Evolutionary conservation across 371 early-diverging fungal genomes (phyloP), one percentile per base, ranked within the genome.

Genomic region (Neoconidiobolus thromboides): DNA sequence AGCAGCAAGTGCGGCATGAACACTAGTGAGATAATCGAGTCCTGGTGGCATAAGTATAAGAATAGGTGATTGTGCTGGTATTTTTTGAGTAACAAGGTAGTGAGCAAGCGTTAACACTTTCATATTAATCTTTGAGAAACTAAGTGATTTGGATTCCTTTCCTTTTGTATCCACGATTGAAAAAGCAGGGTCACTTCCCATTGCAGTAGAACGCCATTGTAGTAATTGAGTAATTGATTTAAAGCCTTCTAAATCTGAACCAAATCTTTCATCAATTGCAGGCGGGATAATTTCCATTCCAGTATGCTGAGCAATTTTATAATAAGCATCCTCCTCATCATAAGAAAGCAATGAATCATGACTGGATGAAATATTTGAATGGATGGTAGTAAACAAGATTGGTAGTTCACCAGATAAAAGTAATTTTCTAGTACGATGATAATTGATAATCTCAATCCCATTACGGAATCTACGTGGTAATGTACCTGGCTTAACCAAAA

Each of bases 1-100:
- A 3, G 84, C 69, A 1, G 81, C 79, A 66, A 90, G 68, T 65
- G 88, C 87, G 3, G 87, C 89, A 67, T 87, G 85, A 10, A 91
- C 68, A 0, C 83, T 76, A n/a, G 74, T 70, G 1, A 85, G 71
- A 66, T 80, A 83, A 55, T 89, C 90, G 38, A 85, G 59, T 5
- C 87, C 79, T 62, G 77, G 84, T 1, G 85, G 74, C 50, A 82
- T 76, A n/a, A 83, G 64, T 12, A 88, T 66, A 15, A 90, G 61
- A 1, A 81, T 83, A 55, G 78, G 76, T 52, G 73, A 75, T 2
- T 80, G 79, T 43, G 73, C 9, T 79, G 70, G 2, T 70, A 77
- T 61, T 69, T 73, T 69, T 69, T 83, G 60, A 50, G 73, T 70
- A 46, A 74, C 67, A 43, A 90, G 68, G 43, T 76, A 73, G 26